Evolutionary conservation across 2,329 filamentous ascomycete species (phyloP).

Genomic region (Podosphaera fusca): DNA sequence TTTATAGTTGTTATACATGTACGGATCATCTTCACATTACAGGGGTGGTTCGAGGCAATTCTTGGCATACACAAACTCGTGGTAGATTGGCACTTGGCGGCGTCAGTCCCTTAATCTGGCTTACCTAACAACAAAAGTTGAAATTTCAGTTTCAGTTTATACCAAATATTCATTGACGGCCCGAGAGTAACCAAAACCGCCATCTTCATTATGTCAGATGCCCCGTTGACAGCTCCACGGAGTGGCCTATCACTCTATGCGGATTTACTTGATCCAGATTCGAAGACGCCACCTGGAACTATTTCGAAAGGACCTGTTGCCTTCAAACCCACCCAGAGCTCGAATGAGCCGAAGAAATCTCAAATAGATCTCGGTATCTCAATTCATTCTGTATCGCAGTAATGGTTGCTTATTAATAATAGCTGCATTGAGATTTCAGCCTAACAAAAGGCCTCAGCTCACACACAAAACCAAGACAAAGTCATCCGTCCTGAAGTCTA

Average conservation of each 20-base stretch:
- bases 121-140: neutral
- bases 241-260: constrained; percentile 56
- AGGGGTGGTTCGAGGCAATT: neutral
- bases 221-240: constrained; percentile 15
- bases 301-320: constrained; percentile 56
- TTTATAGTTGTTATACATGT: neutral
- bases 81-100: neutral
- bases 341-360: constrained; percentile 32
- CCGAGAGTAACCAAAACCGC: neutral
- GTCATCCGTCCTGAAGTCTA: constrained; percentile 28
- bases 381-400: constrained; percentile 13
- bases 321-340: constrained; percentile 31
- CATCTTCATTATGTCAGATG: constrained; percentile 11
- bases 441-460: constrained; percentile 55
- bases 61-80: neutral
- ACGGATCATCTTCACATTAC: neutral
- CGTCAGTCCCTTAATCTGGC: neutral
- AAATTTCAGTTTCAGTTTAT: neutral
- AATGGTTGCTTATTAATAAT: constrained; percentile 22
- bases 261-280: constrained; percentile 52
- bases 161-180: neutral
- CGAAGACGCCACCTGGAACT: constrained; percentile 23
- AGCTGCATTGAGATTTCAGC: constrained; percentile 63
- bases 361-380: constrained; percentile 33
- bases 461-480: constrained; percentile 38